A percentile compares a stretch with the other conserved stretches of the same genome.
Conservation (phyloP, 352 stramenopile species). For the Phytophthora cactorum region DNA sequence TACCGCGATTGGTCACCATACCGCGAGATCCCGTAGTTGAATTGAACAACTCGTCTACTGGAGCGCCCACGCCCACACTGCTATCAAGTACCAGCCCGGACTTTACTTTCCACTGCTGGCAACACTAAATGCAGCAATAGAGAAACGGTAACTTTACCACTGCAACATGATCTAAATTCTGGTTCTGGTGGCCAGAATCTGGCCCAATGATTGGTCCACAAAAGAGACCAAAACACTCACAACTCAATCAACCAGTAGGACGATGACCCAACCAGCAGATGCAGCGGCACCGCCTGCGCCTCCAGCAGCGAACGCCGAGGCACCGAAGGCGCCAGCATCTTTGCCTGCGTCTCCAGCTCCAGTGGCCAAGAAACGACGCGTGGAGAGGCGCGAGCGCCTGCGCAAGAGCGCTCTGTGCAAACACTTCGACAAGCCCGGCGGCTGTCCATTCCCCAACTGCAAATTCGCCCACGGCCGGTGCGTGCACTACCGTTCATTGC, state of each 20-base stretch:
- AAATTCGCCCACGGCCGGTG: slow-evolving; percentile 81
- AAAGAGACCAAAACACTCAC: slow-evolving; percentile 11
- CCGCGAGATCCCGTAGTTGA: slow-evolving; percentile 76
- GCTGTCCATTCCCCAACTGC: slow-evolving; percentile 86
- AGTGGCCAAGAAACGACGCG: slow-evolving; percentile 64
- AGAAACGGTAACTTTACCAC: slow-evolving; percentile 6
- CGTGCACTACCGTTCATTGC: slow-evolving; percentile 2
- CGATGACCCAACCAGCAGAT: slow-evolving; percentile 13
- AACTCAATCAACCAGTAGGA: slow-evolving; percentile 13
- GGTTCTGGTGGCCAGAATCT: slow-evolving; percentile 1
- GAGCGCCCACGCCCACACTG: not conserved
- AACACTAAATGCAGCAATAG: slow-evolving; percentile 14
- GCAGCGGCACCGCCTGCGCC: slow-evolving; percentile 4
- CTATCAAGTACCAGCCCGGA: slow-evolving; percentile 1
- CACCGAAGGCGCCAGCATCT: slow-evolving; percentile 1
- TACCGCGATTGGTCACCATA: slow-evolving; percentile 86
- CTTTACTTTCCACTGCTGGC: slow-evolving; percentile 4
- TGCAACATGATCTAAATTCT: slow-evolving; percentile 2
- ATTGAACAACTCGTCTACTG: not conserved
- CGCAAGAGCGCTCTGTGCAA: slow-evolving; percentile 86
- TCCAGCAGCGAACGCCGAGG: slow-evolving; percentile 2
- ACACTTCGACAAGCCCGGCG: slow-evolving; percentile 85
- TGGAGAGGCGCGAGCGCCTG: slow-evolving; percentile 67
- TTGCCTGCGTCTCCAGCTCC: slow-evolving; percentile 17
- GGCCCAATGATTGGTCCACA: slow-evolving; percentile 26